These are phyloP conservation scores for Triglochin maritima DNA, from an alignment of 106 monocot species.

Conservation along the genomic window DNA sequence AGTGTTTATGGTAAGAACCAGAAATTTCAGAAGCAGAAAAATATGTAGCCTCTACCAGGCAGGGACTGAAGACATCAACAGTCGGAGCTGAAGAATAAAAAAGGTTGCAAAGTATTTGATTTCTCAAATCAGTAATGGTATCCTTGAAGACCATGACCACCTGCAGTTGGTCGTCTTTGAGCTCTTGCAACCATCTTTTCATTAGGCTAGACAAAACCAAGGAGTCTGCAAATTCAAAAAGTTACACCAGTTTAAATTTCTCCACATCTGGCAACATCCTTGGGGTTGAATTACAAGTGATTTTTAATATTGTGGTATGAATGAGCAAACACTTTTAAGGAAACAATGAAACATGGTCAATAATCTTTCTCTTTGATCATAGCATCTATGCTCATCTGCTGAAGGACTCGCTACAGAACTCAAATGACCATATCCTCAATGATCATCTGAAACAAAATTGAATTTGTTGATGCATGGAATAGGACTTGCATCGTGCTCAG, in stretches of 20 bases:
- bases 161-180: slow-evolving; percentile 40
- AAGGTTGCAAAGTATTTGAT: slow-evolving; percentile 56
- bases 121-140: slow-evolving; percentile 26
- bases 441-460: too few species aligned
- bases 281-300: too few species aligned
- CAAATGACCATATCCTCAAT: too few species aligned
- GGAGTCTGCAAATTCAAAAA: slow-evolving; percentile 31
- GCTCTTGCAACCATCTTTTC: slow-evolving; percentile 69
- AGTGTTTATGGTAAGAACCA: background rate
- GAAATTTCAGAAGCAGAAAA: background rate
- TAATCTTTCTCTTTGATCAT: too few species aligned
- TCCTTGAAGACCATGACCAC: slow-evolving; percentile 48
- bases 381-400: too few species aligned
- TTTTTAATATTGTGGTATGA: too few species aligned
- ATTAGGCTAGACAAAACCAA: slow-evolving; percentile 45
- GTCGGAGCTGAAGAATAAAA: slow-evolving; percentile 36
- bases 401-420: too few species aligned
- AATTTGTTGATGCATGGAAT: too few species aligned
- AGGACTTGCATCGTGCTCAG: too few species aligned
- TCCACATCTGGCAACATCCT: too few species aligned
- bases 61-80: slow-evolving; percentile 53
- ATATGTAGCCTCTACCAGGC: slow-evolving; percentile 36
- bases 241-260: background rate
- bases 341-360: too few species aligned
- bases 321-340: too few species aligned